These are phyloP conservation scores for Isabelozyma pseudorhagii DNA, from an alignment of 805 yeast species.

Conservation along the genomic window DNA sequence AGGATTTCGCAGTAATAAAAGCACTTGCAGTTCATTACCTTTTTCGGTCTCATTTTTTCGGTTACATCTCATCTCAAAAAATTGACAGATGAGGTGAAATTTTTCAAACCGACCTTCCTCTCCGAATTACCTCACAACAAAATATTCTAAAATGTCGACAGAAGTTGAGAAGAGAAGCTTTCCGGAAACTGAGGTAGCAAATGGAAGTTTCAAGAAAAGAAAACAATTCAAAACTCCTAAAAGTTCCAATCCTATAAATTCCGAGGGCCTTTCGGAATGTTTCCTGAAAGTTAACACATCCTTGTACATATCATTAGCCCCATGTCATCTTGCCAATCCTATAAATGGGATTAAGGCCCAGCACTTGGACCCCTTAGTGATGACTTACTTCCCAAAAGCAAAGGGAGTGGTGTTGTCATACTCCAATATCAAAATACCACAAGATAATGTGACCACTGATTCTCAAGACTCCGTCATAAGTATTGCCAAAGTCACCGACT, in stretches of 20 bases:
- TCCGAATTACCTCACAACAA: not conserved
- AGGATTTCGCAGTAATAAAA: not conserved
- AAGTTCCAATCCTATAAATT: conserved; percentile 35
- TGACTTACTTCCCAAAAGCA: conserved; percentile 72
- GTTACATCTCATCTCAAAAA: conserved; percentile 3
- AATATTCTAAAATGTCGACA: not conserved
- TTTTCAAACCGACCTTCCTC: not conserved
- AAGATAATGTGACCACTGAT: conserved; percentile 37
- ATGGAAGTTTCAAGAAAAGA: conserved; percentile 8
- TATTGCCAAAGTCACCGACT: conserved; percentile 67
- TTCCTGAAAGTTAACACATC: conserved; percentile 59
- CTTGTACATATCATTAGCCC: conserved; percentile 85
- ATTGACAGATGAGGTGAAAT: not conserved
- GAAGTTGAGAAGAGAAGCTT: not conserved
- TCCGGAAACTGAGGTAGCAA: not conserved
- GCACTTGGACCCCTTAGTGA: conserved; percentile 85
- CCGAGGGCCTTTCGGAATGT: conserved; percentile 60
- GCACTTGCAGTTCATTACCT: conserved; percentile 3
- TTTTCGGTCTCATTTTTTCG: conserved; percentile 1
- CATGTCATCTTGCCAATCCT: conserved; percentile 67
- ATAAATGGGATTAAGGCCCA: conserved; percentile 78
- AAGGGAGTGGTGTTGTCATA: conserved; percentile 86
- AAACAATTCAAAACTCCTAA: conserved; percentile 15
- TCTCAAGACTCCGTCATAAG: conserved; percentile 38
- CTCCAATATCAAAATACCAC: conserved; percentile 54